These are phyloP conservation scores for Verbascum thapsus DNA, from an alignment of 257 asterid genomes.

Conservation along the genomic window DNA sequence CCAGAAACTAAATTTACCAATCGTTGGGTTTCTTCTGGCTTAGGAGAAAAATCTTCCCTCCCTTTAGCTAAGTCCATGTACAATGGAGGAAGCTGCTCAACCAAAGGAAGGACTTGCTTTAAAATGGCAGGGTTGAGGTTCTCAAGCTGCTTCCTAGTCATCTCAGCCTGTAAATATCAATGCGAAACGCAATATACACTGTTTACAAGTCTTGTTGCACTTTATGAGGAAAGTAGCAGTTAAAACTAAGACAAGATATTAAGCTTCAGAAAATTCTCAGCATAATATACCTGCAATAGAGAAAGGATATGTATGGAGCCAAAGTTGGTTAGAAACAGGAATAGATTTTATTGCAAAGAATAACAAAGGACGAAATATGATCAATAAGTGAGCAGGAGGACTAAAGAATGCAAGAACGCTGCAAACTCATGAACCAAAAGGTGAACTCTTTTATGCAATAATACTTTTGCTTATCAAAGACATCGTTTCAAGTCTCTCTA, in stretches of 20 bases:
- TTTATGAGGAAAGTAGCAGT: slow-evolving; percentile 10
- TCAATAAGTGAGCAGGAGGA: background rate
- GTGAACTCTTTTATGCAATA: too few relatives aligned
- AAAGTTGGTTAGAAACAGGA: background rate
- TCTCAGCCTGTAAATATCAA: slow-evolving; percentile 75
- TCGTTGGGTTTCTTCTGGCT: slow-evolving; percentile 87
- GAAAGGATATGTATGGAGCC: background rate
- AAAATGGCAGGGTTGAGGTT: slow-evolving; percentile 85
- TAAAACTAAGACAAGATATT: slow-evolving; percentile 4
- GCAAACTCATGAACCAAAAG: too few relatives aligned
- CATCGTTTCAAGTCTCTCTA: too few relatives aligned
- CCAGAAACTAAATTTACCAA: slow-evolving; percentile 52
- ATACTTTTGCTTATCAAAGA: too few relatives aligned
- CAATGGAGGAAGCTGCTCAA: slow-evolving; percentile 95
- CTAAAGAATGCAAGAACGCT: background rate
- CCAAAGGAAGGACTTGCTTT: slow-evolving; percentile 92
- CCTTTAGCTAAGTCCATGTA: slow-evolving; percentile 93
- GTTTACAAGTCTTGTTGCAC: slow-evolving; percentile 3
- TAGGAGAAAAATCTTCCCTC: slow-evolving; percentile 80
- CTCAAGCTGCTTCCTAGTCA: slow-evolving; percentile 87
- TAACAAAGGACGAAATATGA: slow-evolving; percentile 1
- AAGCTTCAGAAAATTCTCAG: too few relatives aligned
- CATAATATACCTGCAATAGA: background rate
- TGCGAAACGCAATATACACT: background rate
- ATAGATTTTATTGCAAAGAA: background rate